Base-by-base conservation (phyloP, 2,329 filamentous ascomycete genomes). In the Stachybotrys chartarum region DNA sequence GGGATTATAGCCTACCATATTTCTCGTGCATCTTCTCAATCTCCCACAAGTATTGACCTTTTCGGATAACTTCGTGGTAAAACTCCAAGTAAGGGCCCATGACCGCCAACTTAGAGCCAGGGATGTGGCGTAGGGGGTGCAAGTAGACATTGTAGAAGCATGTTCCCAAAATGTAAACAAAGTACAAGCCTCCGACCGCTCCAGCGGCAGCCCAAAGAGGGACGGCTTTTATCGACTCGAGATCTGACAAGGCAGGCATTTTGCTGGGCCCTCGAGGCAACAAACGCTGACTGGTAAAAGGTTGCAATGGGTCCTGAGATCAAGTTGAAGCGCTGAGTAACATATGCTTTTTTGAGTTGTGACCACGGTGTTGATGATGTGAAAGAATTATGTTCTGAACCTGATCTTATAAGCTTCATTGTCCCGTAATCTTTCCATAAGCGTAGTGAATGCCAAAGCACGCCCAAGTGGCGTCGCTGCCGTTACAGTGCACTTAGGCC, bases 41-140 rank as follows among this genome's bases (percentile, higher is more conserved):
- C 51, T 64, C 59, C 17, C 58, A 64, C 5, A 67, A 53, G 39
- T 64, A 68, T 42, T 59, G 53, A 30, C 64, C 63, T n/a, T 56
- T 57, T 4, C 55, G 52, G 35, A 66, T 49, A 39, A 65, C 54
- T 35, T 66, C 61, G 49, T 63, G 66, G 55, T 60, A 70, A 8
- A 60, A 68, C 50, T 70, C 68, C 32, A 67, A 65, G 46, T 59
- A 59, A 6, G 59, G 57, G 0, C 63, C 62, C 16, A 63, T 50
- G 3, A 66, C 66, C 4, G 65, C 60, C 17, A 67, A 51, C 45
- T 63, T 67, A 4, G 66, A 68, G 32, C 69, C 68, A 0, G 68
- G 68, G 30, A 69, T 64, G 3, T 53, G 53, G 7, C 65, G 58
- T 7, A 72, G 59, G 1, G 70, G 69, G 52, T 72, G 67, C 17